Percentiles rank a stretch among this genome's conserved stretches.
Conservation (phyloP, 345 rosid species). For the Eucalyptus pauciflora region DNA sequence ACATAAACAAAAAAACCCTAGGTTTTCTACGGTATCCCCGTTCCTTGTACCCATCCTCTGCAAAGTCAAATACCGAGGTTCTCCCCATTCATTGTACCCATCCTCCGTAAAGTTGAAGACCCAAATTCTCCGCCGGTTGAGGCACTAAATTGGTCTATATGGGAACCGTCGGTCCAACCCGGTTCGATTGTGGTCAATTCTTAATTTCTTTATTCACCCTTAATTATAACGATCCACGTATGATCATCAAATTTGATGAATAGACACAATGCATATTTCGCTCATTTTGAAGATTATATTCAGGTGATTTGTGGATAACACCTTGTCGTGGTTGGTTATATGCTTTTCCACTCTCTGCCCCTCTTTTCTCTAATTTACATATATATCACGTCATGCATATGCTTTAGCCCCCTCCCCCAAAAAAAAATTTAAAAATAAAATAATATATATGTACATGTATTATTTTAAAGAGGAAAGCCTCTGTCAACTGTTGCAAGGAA, state of each 20-base stretch:
- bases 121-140: too few species aligned
- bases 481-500: background rate
- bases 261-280: background rate
- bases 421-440: too few species aligned
- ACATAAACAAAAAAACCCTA: too few species aligned
- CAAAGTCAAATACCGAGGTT: too few species aligned
- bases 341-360: background rate
- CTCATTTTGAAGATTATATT: too few species aligned
- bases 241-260: background rate
- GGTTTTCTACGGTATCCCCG: too few species aligned
- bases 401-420: background rate
- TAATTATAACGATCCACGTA: too few species aligned
- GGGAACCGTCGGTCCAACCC: fast-evolving
- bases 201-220: too few species aligned
- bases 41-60: too few species aligned
- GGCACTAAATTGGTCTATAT: fast-evolving
- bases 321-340: background rate
- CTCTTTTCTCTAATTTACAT: background rate
- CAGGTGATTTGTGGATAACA: background rate
- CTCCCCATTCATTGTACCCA: too few species aligned
- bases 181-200: fast-evolving
- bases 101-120: too few species aligned
- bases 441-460: too few species aligned
- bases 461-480: background rate
- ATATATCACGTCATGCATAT: background rate